A percentile compares a stretch with the other conserved stretches of the same genome.
Evolutionary conservation across 2,329 filamentous ascomycete species (phyloP).

Genomic region (Cercospora citrullina): DNA sequence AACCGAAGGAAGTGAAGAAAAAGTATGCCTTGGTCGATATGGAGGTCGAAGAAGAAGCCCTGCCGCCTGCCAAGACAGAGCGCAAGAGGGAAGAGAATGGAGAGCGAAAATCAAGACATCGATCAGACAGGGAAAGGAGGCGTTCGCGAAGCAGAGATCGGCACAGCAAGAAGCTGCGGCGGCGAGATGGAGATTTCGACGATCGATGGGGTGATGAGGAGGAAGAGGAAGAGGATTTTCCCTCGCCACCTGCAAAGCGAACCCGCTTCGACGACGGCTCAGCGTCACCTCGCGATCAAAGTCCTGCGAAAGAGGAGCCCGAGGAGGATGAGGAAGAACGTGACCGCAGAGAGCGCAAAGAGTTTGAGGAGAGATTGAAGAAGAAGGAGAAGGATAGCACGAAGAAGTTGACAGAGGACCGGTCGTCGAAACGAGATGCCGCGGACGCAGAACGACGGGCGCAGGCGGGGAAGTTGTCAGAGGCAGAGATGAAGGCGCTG

Average conservation of each 20-base stretch:
- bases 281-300: slow-evolving; percentile 31
- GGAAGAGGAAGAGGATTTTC: slow-evolving; percentile 58
- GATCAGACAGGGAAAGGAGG: slow-evolving; percentile 42
- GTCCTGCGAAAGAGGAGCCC: slow-evolving; percentile 26
- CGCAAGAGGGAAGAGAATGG: slow-evolving; percentile 27
- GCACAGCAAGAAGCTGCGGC: slow-evolving; percentile 54
- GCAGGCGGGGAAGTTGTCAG: slow-evolving; percentile 63
- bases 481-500: slow-evolving; percentile 74
- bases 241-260: slow-evolving; percentile 70
- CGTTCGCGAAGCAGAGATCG: slow-evolving; percentile 40
- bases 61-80: slow-evolving; percentile 26
- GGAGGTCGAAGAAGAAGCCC: slow-evolving; percentile 48
- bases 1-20: slow-evolving; percentile 45
- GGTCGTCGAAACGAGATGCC: slow-evolving; percentile 46
- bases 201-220: slow-evolving; percentile 74
- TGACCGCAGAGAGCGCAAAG: slow-evolving; percentile 74
- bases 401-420: slow-evolving; percentile 66
- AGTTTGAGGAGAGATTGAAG: slow-evolving; percentile 73
- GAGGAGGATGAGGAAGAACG: slow-evolving; percentile 48
- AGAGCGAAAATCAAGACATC: slow-evolving; percentile 41
- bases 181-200: slow-evolving; percentile 62
- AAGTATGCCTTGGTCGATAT: slow-evolving; percentile 57
- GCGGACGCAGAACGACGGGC: slow-evolving; percentile 59
- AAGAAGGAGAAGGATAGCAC: slow-evolving; percentile 69
- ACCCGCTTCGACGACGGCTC: slow-evolving; percentile 64